Percentiles rank a stretch among this genome's conserved stretches.
phyloP scores from a whole-genome alignment of 192 early-diverging fungal species.

The Backusella sp. region DNA sequence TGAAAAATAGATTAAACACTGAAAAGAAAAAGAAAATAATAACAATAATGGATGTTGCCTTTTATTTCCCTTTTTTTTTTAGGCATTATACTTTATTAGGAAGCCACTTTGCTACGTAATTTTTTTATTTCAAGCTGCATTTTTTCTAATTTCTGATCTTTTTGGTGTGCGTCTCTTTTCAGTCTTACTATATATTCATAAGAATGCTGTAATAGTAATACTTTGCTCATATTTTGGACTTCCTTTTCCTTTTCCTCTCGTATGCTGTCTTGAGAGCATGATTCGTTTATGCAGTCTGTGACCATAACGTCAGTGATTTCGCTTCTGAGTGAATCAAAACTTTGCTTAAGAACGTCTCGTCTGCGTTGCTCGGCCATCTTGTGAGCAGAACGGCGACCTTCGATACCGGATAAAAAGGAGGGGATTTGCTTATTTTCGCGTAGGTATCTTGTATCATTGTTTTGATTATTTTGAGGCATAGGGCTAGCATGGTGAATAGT shows the following conservation, averaged over 20 bases:
- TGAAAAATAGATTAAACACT: not conserved
- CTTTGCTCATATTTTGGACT: conserved; percentile 84
- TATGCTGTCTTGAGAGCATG: not conserved
- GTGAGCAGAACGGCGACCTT: conserved; percentile 78
- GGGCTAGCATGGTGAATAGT: not conserved
- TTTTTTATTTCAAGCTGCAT: conserved; percentile 26
- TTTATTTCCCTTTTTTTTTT: not conserved
- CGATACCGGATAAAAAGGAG: conserved; percentile 37
- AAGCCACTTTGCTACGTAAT: conserved; percentile 20
- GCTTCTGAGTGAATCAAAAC: conserved; percentile 77
- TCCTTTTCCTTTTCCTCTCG: conserved; percentile 31
- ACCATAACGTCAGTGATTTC: conserved; percentile 68
- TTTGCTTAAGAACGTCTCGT: conserved; percentile 88
- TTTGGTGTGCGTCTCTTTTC: conserved; percentile 38
- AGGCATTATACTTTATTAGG: conserved; percentile 10
- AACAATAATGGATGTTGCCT: not conserved
- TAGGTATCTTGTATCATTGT: not conserved
- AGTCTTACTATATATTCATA: conserved; percentile 57
- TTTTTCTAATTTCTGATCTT: conserved; percentile 36
- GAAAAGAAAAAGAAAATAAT: not conserved
- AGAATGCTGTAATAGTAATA: conserved; percentile 72
- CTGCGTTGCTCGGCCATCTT: conserved; percentile 95
- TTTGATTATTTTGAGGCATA: not conserved
- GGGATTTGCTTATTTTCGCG: not conserved
- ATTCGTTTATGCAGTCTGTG: not conserved